These are phyloP conservation scores for Alopecurus myosuroides DNA, from an alignment of 176 grass and related monocot species.

Conservation along the genomic window DNA sequence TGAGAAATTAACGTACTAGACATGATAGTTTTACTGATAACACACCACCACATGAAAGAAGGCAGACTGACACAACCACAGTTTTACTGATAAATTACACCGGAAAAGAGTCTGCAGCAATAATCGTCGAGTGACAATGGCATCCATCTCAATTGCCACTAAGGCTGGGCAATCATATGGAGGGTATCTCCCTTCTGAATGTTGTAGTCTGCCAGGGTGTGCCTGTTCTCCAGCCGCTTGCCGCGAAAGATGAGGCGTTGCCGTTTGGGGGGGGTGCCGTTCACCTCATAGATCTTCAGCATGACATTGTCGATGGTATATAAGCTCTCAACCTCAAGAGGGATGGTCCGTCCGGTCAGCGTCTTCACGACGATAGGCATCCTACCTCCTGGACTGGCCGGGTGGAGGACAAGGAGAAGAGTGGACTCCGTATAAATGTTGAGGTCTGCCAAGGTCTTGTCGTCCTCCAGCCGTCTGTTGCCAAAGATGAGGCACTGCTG, in stretches of 20 bases:
- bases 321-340: background rate
- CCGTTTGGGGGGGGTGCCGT: background rate
- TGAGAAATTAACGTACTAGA: background rate
- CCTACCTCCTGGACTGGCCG: background rate
- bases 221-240: background rate
- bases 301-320: background rate
- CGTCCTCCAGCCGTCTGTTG: background rate
- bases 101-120: background rate
- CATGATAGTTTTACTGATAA: background rate
- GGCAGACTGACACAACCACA: background rate
- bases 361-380: background rate
- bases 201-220: background rate
- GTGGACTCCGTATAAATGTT: background rate
- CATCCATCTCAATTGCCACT: background rate
- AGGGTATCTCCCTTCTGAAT: background rate
- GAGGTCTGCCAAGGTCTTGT: background rate
- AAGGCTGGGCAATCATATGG: background rate
- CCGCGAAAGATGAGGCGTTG: background rate
- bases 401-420: background rate
- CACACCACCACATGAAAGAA: background rate
- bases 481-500: too few species aligned
- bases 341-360: fast-evolving
- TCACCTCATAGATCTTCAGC: background rate
- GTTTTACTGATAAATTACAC: background rate
- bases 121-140: background rate